These are phyloP conservation scores for Cucurbita ficifolia DNA, from an alignment of 306 rosid species.

Conservation along the genomic window DNA sequence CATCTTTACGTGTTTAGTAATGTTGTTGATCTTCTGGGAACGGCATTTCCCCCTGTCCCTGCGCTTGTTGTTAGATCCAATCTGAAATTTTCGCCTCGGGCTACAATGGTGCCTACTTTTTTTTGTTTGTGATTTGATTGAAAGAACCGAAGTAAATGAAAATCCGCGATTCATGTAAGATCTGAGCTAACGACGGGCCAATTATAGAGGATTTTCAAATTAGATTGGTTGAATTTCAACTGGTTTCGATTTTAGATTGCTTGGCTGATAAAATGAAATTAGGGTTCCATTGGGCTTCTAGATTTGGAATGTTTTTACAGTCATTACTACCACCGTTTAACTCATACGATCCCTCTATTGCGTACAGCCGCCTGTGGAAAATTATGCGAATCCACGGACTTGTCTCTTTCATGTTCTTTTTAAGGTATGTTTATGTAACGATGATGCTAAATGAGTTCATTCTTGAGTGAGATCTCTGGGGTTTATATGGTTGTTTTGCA, in stretches of 20 bases:
- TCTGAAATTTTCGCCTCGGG: not conserved
- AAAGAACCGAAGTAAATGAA: not conserved
- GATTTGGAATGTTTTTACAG: not conserved
- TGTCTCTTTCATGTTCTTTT: constrained; percentile 91
- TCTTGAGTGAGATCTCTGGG: not conserved
- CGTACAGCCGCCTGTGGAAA: constrained; percentile 69
- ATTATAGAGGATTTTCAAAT: not conserved
- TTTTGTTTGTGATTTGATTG: not conserved
- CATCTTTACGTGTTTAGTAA: not conserved
- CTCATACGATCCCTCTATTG: constrained; percentile 4
- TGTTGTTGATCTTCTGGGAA: not conserved
- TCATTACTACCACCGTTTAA: not conserved
- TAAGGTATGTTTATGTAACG: constrained; percentile 38
- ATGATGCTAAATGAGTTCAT: not conserved
- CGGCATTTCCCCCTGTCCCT: not conserved
- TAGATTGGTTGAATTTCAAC: not conserved
- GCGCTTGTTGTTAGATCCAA: not conserved
- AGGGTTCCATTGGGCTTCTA: not conserved
- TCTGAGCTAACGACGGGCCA: not conserved
- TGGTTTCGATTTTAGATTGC: not conserved
- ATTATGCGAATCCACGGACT: constrained; percentile 87
- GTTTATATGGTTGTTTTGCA: not conserved
- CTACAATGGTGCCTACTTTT: not conserved
- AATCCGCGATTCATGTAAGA: not conserved
- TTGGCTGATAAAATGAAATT: not conserved